phyloP scores from a whole-genome alignment of 257 asterid genomes.

The Nicotiana obtusifolia region DNA sequence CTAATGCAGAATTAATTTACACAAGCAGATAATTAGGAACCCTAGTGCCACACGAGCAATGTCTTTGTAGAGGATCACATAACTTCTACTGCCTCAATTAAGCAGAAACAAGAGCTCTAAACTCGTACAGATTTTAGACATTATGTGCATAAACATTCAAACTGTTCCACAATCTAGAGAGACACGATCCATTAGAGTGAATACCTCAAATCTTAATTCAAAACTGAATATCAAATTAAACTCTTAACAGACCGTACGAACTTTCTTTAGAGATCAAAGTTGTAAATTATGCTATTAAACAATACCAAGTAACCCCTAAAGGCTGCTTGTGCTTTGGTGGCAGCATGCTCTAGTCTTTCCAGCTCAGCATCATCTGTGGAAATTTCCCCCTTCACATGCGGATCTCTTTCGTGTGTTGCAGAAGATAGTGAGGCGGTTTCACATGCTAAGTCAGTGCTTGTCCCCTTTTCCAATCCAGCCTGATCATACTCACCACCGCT shows the following conservation, averaged over 20 bases:
- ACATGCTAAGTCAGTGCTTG: slow-evolving; percentile 9
- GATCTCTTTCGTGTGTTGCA: neutral
- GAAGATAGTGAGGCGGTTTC: slow-evolving; percentile 3
- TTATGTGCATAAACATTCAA: neutral
- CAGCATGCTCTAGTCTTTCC: slow-evolving; percentile 33
- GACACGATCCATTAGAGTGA: neutral
- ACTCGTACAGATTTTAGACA: neutral
- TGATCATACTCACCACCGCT: neutral
- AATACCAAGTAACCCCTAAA: slow-evolving; percentile 35
- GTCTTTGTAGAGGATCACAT: neutral
- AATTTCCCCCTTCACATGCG: neutral
- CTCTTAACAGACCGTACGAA: too few relatives aligned
- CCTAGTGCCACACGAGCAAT: neutral
- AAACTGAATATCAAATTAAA: neutral
- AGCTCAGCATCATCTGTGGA: slow-evolving; percentile 16
- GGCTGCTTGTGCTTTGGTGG: slow-evolving; percentile 34
- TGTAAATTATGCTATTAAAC: neutral
- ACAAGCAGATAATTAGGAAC: neutral
- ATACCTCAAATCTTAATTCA: neutral
- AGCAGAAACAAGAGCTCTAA: neutral
- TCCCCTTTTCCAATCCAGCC: slow-evolving; percentile 8
- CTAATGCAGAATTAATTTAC: neutral
- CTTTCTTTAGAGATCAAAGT: neutral
- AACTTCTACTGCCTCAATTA: neutral
- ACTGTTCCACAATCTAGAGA: neutral